These are phyloP conservation scores for Scedosporium boydii DNA, from an alignment of 2,329 filamentous ascomycete genomes.

Conservation along the genomic window DNA sequence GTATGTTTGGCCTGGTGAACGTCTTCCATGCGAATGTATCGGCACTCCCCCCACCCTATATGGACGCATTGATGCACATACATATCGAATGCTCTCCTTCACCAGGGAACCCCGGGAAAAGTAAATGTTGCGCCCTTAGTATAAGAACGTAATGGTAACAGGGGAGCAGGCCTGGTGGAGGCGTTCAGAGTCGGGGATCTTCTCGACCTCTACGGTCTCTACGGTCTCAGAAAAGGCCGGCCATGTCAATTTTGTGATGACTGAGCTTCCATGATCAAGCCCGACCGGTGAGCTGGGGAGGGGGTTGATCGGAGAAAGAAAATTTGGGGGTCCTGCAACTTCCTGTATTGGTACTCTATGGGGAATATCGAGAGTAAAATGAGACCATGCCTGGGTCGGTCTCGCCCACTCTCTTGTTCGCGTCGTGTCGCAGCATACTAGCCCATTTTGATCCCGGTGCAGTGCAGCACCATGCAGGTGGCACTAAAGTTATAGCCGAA, in stretches of 20 bases:
- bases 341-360: background rate
- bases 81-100: background rate
- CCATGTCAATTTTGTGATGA: background rate
- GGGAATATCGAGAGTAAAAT: no score
- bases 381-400: no score
- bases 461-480: background rate
- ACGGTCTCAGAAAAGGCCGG: background rate
- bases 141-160: background rate
- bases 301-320: background rate
- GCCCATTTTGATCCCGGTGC: no score
- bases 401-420: no score
- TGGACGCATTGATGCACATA: background rate
- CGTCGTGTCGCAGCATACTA: background rate
- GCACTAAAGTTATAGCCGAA: background rate
- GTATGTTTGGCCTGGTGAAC: no score
- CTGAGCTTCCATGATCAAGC: background rate
- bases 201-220: no score
- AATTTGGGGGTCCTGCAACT: background rate
- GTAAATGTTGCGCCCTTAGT: background rate
- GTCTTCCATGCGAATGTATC: no score
- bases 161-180: background rate
- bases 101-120: background rate
- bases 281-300: background rate
- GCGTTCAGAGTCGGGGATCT: no score
- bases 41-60: no score